These are phyloP conservation scores for Lecanosticta acicola DNA, from an alignment of 2,329 filamentous ascomycete species.

Conservation along the genomic window DNA sequence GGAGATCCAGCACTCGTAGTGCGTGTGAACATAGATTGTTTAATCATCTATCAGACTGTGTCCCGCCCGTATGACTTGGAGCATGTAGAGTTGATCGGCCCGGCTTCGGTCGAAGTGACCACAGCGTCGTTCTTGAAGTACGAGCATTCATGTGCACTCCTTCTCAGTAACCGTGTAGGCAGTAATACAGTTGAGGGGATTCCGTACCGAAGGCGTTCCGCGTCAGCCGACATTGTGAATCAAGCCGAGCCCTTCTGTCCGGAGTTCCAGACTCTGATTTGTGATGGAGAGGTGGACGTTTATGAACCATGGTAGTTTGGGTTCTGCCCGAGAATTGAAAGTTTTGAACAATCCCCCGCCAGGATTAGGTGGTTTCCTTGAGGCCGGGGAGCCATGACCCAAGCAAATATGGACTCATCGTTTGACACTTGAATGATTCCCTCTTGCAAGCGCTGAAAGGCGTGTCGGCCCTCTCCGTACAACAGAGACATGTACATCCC, in stretches of 20 bases:
- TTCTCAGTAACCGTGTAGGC: not conserved
- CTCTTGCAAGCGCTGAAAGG: slow-evolving; percentile 34
- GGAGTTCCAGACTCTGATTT: slow-evolving; percentile 3
- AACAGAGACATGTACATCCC: slow-evolving; percentile 40
- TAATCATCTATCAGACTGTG: too few relatives aligned
- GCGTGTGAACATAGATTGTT: too few relatives aligned
- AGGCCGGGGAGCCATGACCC: too few relatives aligned
- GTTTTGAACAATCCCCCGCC: too few relatives aligned
- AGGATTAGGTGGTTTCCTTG: too few relatives aligned
- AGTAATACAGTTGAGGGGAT: slow-evolving; percentile 1
- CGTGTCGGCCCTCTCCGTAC: slow-evolving; percentile 34
- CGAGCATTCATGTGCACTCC: not conserved
- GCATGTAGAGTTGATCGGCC: not conserved
- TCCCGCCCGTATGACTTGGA: too few relatives aligned
- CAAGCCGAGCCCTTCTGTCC: too few relatives aligned
- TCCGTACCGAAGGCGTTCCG: too few relatives aligned
- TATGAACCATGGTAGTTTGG: too few relatives aligned
- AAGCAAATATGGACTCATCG: slow-evolving; percentile 9
- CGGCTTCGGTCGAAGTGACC: slow-evolving; percentile 3
- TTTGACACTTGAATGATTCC: slow-evolving; percentile 11
- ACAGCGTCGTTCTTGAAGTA: not conserved
- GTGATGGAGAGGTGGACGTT: slow-evolving; percentile 3
- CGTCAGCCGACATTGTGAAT: too few relatives aligned
- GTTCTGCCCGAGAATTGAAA: too few relatives aligned
- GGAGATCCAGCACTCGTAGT: too few relatives aligned